phyloP scores from a whole-genome alignment of 768 basidiomycete genomes.

The Polyporus arcularius region DNA sequence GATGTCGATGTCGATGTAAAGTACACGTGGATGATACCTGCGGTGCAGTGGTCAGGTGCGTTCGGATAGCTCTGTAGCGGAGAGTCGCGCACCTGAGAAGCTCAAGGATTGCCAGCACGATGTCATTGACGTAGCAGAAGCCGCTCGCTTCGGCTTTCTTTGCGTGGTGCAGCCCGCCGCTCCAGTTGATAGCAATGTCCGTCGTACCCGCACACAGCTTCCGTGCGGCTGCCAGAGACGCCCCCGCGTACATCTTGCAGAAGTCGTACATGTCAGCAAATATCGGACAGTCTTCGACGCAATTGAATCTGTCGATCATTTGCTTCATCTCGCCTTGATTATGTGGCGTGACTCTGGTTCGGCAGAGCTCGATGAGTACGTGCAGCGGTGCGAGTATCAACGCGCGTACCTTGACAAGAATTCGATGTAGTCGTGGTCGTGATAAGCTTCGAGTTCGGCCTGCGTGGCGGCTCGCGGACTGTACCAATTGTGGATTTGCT shows the following conservation, averaged over 20 bases:
- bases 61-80: neutral
- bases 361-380: neutral
- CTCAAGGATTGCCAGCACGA: slow-evolving; percentile 92
- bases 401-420: slow-evolving; percentile 81
- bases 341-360: slow-evolving; percentile 77
- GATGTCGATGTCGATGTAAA: slow-evolving; percentile 99
- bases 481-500: slow-evolving; percentile 91
- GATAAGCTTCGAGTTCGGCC: slow-evolving; percentile 87
- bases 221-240: slow-evolving; percentile 85
- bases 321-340: slow-evolving; percentile 68
- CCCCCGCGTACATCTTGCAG: slow-evolving; percentile 92
- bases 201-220: slow-evolving; percentile 83
- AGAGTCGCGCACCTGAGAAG: slow-evolving; percentile 49
- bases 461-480: slow-evolving; percentile 87
- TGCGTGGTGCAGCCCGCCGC: slow-evolving; percentile 96
- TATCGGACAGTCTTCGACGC: slow-evolving; percentile 96
- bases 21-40: slow-evolving; percentile 89
- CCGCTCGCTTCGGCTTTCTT: slow-evolving; percentile 98
- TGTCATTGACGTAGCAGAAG: slow-evolving; percentile 98
- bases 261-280: slow-evolving; percentile 96
- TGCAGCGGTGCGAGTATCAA: neutral
- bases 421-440: slow-evolving; percentile 94
- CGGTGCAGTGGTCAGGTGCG: neutral
- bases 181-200: slow-evolving; percentile 99
- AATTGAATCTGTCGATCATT: slow-evolving; percentile 86